phyloP scores from a whole-genome alignment of 2,329 filamentous ascomycete genomes.

The Beauveria pseudobassiana region DNA sequence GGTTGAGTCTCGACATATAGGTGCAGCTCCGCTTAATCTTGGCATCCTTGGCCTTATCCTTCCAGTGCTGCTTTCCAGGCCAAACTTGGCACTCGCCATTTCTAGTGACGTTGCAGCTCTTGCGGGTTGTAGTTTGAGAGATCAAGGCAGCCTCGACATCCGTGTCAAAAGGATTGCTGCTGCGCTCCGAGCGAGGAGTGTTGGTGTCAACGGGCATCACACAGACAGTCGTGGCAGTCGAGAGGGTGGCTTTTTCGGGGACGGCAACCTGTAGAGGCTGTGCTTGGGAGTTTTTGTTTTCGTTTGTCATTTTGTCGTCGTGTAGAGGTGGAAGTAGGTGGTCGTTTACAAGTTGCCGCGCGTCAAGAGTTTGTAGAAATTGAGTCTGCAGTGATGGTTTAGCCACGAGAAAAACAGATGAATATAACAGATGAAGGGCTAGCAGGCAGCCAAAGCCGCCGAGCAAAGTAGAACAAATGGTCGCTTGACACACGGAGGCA shows the following conservation, averaged over 20 bases:
- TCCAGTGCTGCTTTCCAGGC: slow-evolving; percentile 54
- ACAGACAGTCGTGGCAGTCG: slow-evolving; percentile 18
- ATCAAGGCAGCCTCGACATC: slow-evolving; percentile 49
- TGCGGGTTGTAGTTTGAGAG: slow-evolving; percentile 24
- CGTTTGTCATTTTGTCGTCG: slow-evolving; percentile 20
- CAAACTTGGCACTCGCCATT: slow-evolving; percentile 48
- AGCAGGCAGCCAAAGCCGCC: background rate
- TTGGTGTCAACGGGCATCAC: slow-evolving; percentile 16
- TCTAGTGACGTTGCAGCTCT: slow-evolving; percentile 20
- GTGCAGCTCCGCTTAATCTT: slow-evolving; percentile 46
- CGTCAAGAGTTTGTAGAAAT: background rate
- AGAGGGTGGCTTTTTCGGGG: slow-evolving; percentile 25
- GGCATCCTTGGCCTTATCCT: slow-evolving; percentile 48
- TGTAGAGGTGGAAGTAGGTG: background rate
- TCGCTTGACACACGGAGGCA: background rate
- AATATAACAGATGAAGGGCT: background rate
- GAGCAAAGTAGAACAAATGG: background rate
- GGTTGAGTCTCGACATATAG: slow-evolving; percentile 45
- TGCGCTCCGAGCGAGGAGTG: slow-evolving; percentile 36
- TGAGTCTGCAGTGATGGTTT: background rate
- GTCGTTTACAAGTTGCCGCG: background rate
- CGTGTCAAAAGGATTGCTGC: slow-evolving; percentile 47
- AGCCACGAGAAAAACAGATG: background rate
- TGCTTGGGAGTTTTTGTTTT: slow-evolving; percentile 20
- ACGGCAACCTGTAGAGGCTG: slow-evolving; percentile 15